phyloP scores from a whole-genome alignment of 2,329 filamentous ascomycete species.

The Cordyceps tenuipes region DNA sequence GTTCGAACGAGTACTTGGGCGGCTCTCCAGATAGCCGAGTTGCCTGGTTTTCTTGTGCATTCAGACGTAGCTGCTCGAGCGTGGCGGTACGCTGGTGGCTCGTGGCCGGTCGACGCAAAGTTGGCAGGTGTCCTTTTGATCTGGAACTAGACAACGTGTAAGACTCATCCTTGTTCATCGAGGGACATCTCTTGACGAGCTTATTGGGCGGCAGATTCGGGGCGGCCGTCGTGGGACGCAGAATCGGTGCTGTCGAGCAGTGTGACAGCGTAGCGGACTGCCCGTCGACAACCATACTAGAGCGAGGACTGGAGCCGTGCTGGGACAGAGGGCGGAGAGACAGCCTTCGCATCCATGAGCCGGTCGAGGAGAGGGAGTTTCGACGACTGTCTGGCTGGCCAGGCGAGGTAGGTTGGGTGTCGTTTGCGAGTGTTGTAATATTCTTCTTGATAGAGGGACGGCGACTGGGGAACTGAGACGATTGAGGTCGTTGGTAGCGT shows the following conservation, averaged over 20 bases:
- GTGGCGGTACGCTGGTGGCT: slow-evolving; percentile 71
- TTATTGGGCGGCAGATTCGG: slow-evolving; percentile 58
- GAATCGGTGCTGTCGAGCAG: slow-evolving; percentile 57
- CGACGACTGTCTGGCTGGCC: slow-evolving; percentile 33
- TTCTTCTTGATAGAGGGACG: not conserved
- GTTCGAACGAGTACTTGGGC: slow-evolving; percentile 27
- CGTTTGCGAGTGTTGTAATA: not conserved
- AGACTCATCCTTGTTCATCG: slow-evolving; percentile 39
- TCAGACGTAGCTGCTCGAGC: slow-evolving; percentile 44
- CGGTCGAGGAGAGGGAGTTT: slow-evolving; percentile 52
- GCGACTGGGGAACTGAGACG: slow-evolving; percentile 26
- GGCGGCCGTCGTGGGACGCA: slow-evolving; percentile 31
- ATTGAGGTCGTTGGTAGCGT: slow-evolving; percentile 29
- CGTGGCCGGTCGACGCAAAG: slow-evolving; percentile 64
- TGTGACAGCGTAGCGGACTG: slow-evolving; percentile 59
- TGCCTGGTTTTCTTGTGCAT: slow-evolving; percentile 15
- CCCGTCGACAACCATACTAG: slow-evolving; percentile 57
- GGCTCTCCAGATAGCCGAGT: slow-evolving; percentile 17
- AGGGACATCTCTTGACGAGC: slow-evolving; percentile 64
- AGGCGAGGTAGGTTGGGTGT: not conserved
- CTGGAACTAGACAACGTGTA: slow-evolving; percentile 39
- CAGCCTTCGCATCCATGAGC: slow-evolving; percentile 66
- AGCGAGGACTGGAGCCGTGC: slow-evolving; percentile 55
- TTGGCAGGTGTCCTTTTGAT: slow-evolving; percentile 47
- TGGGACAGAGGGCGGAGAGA: slow-evolving; percentile 59